Evolutionary conservation across 1,139 yeast species (phyloP).

Genomic region (Meyerozyma guilliermondii): DNA sequence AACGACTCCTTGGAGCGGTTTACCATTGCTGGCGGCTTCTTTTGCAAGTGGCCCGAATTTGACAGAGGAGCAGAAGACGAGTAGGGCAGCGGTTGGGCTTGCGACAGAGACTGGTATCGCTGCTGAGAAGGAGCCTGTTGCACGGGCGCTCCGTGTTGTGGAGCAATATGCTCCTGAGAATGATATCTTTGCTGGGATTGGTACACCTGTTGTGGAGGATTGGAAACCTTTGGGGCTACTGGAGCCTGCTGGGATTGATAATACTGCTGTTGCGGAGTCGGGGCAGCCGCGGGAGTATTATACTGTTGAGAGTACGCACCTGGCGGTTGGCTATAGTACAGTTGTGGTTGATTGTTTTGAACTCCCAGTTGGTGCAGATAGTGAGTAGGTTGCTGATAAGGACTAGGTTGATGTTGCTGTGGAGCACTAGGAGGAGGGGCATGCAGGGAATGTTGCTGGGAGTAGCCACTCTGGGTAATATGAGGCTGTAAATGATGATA

Average conservation of each 20-base stretch:
- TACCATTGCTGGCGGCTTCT: constrained; percentile 1
- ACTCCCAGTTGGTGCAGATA: constrained; percentile 16
- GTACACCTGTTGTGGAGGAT: constrained; percentile 2
- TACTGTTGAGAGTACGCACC: constrained; percentile 1
- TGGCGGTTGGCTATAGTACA: constrained; percentile 3
- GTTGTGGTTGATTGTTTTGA: constrained; percentile 8
- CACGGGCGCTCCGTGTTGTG: neutral
- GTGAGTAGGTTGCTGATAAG: constrained; percentile 9
- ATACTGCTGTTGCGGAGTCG: constrained; percentile 14
- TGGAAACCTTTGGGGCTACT: neutral
- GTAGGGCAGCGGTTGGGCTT: neutral
- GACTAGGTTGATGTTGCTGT: constrained; percentile 14
- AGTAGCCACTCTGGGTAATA: constrained; percentile 2
- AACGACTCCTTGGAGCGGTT: constrained; percentile 1
- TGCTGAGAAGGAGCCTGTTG: constrained; percentile 1
- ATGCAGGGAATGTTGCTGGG: constrained; percentile 5
- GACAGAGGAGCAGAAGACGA: neutral
- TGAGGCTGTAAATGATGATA: constrained; percentile 9
- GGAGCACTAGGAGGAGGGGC: constrained; percentile 12
- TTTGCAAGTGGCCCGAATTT: neutral
- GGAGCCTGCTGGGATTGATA: constrained; percentile 11
- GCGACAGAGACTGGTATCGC: neutral
- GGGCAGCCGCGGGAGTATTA: constrained; percentile 4
- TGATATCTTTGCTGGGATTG: constrained; percentile 2
- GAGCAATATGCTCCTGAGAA: neutral